phyloP scores from a whole-genome alignment of 2,329 filamentous ascomycete genomes.

The Mollisiaceae sp. region DNA sequence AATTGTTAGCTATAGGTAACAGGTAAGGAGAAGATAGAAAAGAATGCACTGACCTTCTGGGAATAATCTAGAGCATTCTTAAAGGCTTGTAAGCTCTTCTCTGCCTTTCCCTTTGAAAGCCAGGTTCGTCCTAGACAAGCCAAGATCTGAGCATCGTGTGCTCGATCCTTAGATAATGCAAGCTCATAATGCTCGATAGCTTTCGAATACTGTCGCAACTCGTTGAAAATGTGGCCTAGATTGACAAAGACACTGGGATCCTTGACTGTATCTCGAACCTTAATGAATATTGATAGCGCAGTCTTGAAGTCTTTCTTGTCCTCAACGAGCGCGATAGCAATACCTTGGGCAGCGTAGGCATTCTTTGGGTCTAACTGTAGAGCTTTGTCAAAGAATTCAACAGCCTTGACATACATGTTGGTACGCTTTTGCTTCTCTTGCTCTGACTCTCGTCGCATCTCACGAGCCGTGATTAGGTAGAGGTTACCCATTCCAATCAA shows the following conservation, averaged over 20 bases:
- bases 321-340: constrained; percentile 92
- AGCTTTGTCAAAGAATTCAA: constrained; percentile 98
- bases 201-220: constrained; percentile 86
- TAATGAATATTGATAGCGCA: constrained; percentile 86
- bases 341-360: constrained; percentile 93
- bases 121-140: constrained; percentile 75
- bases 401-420: constrained; percentile 85
- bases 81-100: constrained; percentile 65
- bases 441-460: constrained; percentile 92
- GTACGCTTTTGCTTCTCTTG: constrained; percentile 89
- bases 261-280: constrained; percentile 87
- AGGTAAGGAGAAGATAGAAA: background rate
- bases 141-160: constrained; percentile 67
- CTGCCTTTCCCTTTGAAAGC: constrained; percentile 69
- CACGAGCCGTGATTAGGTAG: constrained; percentile 79
- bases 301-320: constrained; percentile 88
- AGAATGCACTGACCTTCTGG: constrained; percentile 57
- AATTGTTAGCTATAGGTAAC: constrained; percentile 33
- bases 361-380: constrained; percentile 94
- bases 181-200: constrained; percentile 95
- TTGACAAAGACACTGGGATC: constrained; percentile 91
- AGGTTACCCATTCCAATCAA: constrained; percentile 97
- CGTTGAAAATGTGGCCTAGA: constrained; percentile 88
- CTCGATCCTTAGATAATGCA: constrained; percentile 66
- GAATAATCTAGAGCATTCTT: constrained; percentile 68